These are phyloP conservation scores for Penicillium verrucosum DNA, from an alignment of 2,329 filamentous ascomycete species.

Conservation along the genomic window DNA sequence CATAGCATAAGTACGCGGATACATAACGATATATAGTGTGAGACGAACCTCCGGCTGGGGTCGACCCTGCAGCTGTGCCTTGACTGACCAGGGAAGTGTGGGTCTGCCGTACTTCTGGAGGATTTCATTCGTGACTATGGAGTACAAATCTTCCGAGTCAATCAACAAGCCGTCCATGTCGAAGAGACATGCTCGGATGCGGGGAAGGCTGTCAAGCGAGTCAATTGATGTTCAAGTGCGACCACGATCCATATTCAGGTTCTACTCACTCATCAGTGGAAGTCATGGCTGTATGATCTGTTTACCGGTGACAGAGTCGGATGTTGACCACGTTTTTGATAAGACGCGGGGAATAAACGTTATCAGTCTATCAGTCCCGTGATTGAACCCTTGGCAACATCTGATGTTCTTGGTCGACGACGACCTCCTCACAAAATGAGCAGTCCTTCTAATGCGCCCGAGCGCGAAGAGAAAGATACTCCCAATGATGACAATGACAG, in stretches of 20 bases:
- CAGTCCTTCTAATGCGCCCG: conserved; percentile 1
- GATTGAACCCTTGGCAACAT: conserved; percentile 14
- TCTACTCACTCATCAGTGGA: conserved; percentile 1
- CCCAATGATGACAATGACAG: conserved; percentile 27
- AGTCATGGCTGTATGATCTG: conserved; percentile 10
- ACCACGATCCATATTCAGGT: neutral
- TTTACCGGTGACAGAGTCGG: neutral
- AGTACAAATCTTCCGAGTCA: conserved; percentile 89
- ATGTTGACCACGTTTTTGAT: conserved; percentile 10
- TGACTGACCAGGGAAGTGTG: conserved; percentile 84
- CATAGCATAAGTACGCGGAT: conserved; percentile 1
- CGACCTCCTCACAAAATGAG: conserved; percentile 23
- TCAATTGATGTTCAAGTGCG: conserved; percentile 1
- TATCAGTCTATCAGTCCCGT: conserved; percentile 25
- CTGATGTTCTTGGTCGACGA: neutral
- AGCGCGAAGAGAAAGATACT: conserved; percentile 5
- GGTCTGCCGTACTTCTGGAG: conserved; percentile 72
- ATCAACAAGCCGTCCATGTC: conserved; percentile 98
- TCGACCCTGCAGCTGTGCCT: conserved; percentile 76
- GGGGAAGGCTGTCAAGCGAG: conserved; percentile 59
- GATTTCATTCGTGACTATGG: conserved; percentile 74
- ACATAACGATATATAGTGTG: neutral
- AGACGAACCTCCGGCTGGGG: conserved; percentile 53
- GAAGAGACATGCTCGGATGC: conserved; percentile 87
- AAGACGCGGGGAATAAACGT: conserved; percentile 14